phyloP scores from a whole-genome alignment of 1,284 basidiomycete species.

The Ustilago shanxiensis region DNA sequence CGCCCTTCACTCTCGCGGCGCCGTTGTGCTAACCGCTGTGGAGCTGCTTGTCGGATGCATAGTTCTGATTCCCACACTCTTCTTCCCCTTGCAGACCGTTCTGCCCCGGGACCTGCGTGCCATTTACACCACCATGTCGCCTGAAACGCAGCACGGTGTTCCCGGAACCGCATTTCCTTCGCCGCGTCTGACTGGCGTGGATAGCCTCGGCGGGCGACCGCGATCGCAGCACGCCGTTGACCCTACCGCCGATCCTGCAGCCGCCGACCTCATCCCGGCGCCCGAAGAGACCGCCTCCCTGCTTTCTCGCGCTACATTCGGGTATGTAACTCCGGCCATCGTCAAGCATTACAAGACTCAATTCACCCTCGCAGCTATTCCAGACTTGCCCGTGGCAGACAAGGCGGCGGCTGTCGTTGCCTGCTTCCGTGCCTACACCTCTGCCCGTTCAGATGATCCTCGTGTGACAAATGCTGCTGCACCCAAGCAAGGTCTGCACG shows the following conservation, averaged over 20 bases:
- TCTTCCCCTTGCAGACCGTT: constrained; percentile 58
- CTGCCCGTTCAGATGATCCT: constrained; percentile 23
- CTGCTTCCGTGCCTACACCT: constrained; percentile 60
- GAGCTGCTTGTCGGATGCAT: constrained; percentile 46
- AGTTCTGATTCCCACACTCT: constrained; percentile 48
- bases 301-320: constrained; percentile 60
- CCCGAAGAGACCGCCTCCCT: constrained; percentile 66
- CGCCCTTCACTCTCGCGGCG: constrained; percentile 16
- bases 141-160: constrained; percentile 51
- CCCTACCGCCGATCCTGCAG: constrained; percentile 9
- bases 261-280: constrained; percentile 49
- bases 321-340: constrained; percentile 69
- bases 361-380: constrained; percentile 72
- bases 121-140: constrained; percentile 64
- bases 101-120: constrained; percentile 59
- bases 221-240: constrained; percentile 2
- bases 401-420: constrained; percentile 71
- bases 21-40: constrained; percentile 40
- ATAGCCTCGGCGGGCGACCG: constrained; percentile 8
- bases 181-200: constrained; percentile 41
- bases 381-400: constrained; percentile 74
- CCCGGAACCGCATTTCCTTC: constrained; percentile 65
- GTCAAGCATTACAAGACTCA: constrained; percentile 71
- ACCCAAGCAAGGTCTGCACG: constrained; percentile 35
- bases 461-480: background rate